Evolutionary conservation across 768 basidiomycete species (phyloP), one percentile per base, ranked within the genome.

Genomic region (Leccinum variicolor): DNA sequence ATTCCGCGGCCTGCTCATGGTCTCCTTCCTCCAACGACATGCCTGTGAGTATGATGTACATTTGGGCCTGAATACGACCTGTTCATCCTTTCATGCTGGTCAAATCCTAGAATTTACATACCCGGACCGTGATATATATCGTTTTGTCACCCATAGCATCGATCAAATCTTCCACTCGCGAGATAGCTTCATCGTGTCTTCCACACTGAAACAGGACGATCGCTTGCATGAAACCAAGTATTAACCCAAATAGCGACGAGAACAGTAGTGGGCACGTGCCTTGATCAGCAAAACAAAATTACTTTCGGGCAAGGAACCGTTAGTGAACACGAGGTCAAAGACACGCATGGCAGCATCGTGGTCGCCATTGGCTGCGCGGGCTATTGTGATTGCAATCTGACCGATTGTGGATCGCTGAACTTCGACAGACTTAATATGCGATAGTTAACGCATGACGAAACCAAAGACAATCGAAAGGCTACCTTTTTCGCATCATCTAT

Each of bases 291-390:
- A 41, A 6, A 65, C 56, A 47, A 62, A 39, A 2, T 28, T 41
- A 7, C 21, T 58, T 19, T 64, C 64, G 6, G 7, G 6, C 3
- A 46, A 8, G 13, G 21, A 26, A 25, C 29, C 19, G 0, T 56
- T 21, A 4, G 6, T 17, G 46, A 65, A 65, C 2, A 50, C 51
- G n/a, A 62, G 59, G 36, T 64, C 60, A 23, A 64, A 58, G 14
- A n/a, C 3, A 21, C 47, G 25, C 21, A 53, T 47, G 14, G 31
- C 63, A 6, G 19, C 46, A 3, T 62, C 60, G 4, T 39, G 13
- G 2, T 62, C 52, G 6, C 52, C 63, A 23, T 46, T 36, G 4
- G 51, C n/a, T n/a, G 7, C 9, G 0, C 2, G 29, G 0, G 56
- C 54, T 3, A 65, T 34, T 13, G 56, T 43, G 1, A n/a, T 6